These are phyloP conservation scores for Epicoccum sorghinum DNA, from an alignment of 2,329 filamentous ascomycete species.

Conservation along the genomic window DNA sequence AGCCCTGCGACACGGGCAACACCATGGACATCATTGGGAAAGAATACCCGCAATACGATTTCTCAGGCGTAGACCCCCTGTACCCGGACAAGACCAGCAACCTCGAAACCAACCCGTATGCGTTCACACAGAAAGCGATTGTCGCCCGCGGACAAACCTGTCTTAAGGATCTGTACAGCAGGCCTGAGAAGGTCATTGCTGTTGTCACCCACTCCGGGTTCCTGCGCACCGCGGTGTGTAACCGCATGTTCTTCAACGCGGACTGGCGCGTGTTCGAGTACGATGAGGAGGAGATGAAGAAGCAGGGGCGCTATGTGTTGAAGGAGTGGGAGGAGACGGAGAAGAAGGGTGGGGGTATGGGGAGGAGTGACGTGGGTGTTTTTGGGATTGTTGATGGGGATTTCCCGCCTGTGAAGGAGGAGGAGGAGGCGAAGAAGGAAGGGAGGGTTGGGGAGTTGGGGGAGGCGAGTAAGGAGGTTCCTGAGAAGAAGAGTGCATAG, in stretches of 20 bases:
- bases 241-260: constrained; percentile 60
- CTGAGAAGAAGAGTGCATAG: constrained; percentile 9
- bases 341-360: constrained; percentile 57
- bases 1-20: constrained; percentile 67
- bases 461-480: constrained; percentile 25
- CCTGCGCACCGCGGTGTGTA: constrained; percentile 62
- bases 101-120: constrained; percentile 53
- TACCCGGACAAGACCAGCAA: constrained; percentile 67
- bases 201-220: constrained; percentile 72
- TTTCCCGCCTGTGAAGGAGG: constrained; percentile 34
- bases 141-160: constrained; percentile 61
- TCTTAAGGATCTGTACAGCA: constrained; percentile 57
- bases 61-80: constrained; percentile 61
- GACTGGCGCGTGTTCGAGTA: constrained; percentile 70
- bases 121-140: constrained; percentile 60
- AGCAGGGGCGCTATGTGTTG: constrained; percentile 52
- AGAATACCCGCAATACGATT: constrained; percentile 64
- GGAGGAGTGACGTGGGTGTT: constrained; percentile 53
- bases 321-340: constrained; percentile 58
- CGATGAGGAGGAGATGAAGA: constrained; percentile 54
- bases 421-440: constrained; percentile 12
- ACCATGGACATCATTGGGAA: constrained; percentile 51
- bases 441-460: constrained; percentile 17
- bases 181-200: constrained; percentile 66
- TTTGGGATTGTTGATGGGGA: constrained; percentile 32